phyloP scores from a whole-genome alignment of 345 rosid genomes.

The Aquilaria malaccensis region DNA sequence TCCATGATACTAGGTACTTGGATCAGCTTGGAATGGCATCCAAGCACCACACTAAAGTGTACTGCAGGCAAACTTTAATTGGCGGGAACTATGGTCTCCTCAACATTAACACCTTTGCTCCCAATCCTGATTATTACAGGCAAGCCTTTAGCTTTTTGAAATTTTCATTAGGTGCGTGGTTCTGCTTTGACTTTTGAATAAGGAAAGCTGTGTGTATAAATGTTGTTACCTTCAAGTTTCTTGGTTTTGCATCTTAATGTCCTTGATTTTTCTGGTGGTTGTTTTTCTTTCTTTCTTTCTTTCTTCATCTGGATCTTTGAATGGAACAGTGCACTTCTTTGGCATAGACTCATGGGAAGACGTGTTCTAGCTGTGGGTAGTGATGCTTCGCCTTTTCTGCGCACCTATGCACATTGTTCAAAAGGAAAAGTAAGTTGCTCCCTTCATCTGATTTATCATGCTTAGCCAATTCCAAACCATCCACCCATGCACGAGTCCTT shows the following conservation, averaged over 20 bases:
- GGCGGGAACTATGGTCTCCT: constrained; percentile 94
- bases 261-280: not conserved
- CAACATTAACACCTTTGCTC: constrained; percentile 51
- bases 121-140: constrained; percentile 98
- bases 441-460: not conserved
- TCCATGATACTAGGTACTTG: constrained; percentile 53
- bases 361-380: constrained; percentile 48
- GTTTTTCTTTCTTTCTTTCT: constrained; percentile 10
- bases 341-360: constrained; percentile 96
- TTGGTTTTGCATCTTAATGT: not conserved
- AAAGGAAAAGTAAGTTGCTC: constrained; percentile 78
- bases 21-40: constrained; percentile 99
- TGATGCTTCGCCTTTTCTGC: constrained; percentile 52
- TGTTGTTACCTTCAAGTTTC: not conserved
- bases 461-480: too few relatives aligned
- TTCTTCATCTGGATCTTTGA: constrained; percentile 12
- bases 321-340: constrained; percentile 68
- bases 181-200: too few relatives aligned
- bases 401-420: constrained; percentile 85
- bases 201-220: too few relatives aligned
- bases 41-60: constrained; percentile 86
- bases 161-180: not conserved
- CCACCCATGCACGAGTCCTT: too few relatives aligned
- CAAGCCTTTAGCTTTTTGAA: constrained; percentile 14
- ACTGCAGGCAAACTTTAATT: constrained; percentile 88